Evolutionary conservation across 805 yeast genomes (phyloP).

Genomic region (Cyberlindnera amylophila): DNA sequence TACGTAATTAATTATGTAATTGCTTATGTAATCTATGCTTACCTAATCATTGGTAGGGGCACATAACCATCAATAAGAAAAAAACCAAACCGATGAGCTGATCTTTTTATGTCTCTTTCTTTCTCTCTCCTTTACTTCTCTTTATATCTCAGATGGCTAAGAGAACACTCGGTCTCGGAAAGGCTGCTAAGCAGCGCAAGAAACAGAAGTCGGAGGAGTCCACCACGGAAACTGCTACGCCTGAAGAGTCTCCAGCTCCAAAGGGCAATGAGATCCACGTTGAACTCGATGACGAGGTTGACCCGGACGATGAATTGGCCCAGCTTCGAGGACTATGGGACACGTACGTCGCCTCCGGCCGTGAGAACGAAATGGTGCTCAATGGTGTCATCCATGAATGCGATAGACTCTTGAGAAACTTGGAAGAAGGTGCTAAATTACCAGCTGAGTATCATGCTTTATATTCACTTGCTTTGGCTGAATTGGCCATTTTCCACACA

Average conservation of each 20-base stretch:
- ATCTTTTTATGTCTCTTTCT: neutral
- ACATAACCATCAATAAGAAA: too few species aligned
- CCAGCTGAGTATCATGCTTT: slow-evolving; percentile 62
- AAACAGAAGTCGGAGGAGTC: slow-evolving; percentile 30
- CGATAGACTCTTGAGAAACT: slow-evolving; percentile 63
- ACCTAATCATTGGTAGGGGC: too few species aligned
- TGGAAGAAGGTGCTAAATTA: slow-evolving; percentile 27
- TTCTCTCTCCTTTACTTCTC: neutral
- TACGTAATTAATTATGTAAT: too few species aligned
- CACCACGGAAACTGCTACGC: slow-evolving; percentile 11
- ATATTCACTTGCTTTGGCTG: slow-evolving; percentile 69
- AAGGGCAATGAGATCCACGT: slow-evolving; percentile 48
- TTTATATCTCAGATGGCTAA: slow-evolving; percentile 48
- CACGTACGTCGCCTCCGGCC: slow-evolving; percentile 52
- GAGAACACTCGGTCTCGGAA: slow-evolving; percentile 64
- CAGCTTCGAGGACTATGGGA: slow-evolving; percentile 73
- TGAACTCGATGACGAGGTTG: slow-evolving; percentile 65
- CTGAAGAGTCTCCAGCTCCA: slow-evolving; percentile 25
- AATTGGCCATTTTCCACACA: slow-evolving; percentile 54
- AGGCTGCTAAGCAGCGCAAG: slow-evolving; percentile 47
- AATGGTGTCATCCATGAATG: slow-evolving; percentile 93
- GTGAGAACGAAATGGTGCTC: slow-evolving; percentile 59
- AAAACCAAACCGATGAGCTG: slow-evolving; percentile 8
- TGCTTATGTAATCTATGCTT: too few species aligned
- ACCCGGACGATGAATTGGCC: slow-evolving; percentile 74